A percentile compares a stretch with the other conserved stretches of the same genome.
Conservation (phyloP, 768 basidiomycete genomes). For the Leccinellum luteum region DNA sequence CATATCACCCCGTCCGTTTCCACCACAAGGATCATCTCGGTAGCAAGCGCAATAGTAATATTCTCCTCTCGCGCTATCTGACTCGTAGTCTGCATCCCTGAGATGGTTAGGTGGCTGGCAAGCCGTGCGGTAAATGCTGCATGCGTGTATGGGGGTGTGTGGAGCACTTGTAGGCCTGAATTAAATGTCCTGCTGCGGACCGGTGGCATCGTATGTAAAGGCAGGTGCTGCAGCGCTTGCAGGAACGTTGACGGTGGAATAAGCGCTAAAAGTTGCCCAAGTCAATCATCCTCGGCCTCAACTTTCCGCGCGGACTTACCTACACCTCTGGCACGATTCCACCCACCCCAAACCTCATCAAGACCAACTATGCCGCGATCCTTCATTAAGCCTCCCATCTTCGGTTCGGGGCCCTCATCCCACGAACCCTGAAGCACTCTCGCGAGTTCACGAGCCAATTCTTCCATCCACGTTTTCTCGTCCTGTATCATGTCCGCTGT, state of each 20-base stretch:
- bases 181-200: slow-evolving; percentile 65
- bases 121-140: slow-evolving; percentile 69
- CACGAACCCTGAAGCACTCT: slow-evolving; percentile 56
- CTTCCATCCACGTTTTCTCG: slow-evolving; percentile 74
- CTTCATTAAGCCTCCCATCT: slow-evolving; percentile 64
- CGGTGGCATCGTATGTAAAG: slow-evolving; percentile 60
- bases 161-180: slow-evolving; percentile 77
- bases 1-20: slow-evolving; percentile 71
- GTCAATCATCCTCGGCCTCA: neutral
- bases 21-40: slow-evolving; percentile 74
- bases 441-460: slow-evolving; percentile 80
- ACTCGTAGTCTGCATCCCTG: slow-evolving; percentile 55
- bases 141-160: slow-evolving; percentile 74
- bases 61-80: slow-evolving; percentile 72
- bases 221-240: slow-evolving; percentile 68
- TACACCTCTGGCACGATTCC: slow-evolving; percentile 92
- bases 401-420: slow-evolving; percentile 14
- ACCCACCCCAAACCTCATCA: slow-evolving; percentile 93
- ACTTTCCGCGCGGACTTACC: slow-evolving; percentile 42
- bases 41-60: slow-evolving; percentile 68
- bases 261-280: slow-evolving; percentile 54
- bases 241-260: slow-evolving; percentile 86
- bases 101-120: slow-evolving; percentile 47
- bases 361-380: slow-evolving; percentile 78
- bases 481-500: slow-evolving; percentile 87